phyloP scores from a whole-genome alignment of 371 early-diverging fungal species.

The Circinella minor region DNA sequence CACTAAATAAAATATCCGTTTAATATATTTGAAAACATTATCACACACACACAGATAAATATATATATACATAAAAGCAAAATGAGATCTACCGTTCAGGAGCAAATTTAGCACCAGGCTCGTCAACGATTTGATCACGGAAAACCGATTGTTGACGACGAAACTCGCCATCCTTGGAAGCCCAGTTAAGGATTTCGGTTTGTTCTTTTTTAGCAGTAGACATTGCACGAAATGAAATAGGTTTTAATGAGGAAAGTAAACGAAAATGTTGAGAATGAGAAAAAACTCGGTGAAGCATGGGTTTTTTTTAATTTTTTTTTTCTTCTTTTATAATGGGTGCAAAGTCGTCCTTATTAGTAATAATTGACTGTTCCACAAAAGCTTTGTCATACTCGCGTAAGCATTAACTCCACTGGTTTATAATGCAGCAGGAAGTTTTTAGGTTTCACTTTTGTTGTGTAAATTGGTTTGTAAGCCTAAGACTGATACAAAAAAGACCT shows the following conservation, averaged over 20 bases:
- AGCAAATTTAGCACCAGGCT: slow-evolving; percentile 67
- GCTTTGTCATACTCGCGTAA: no score
- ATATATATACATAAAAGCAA: neutral
- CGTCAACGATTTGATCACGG: slow-evolving; percentile 68
- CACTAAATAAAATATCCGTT: slow-evolving; percentile 34
- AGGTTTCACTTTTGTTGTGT: no score
- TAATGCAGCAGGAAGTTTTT: no score
- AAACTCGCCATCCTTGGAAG: slow-evolving; percentile 84
- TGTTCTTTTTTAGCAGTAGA: slow-evolving; percentile 19
- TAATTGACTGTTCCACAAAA: no score
- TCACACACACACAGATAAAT: neutral
- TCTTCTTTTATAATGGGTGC: neutral
- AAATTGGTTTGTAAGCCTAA: no score
- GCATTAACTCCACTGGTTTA: no score
- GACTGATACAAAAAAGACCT: no score
- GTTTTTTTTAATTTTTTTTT: neutral
- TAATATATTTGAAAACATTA: no score
- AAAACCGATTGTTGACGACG: slow-evolving; percentile 85
- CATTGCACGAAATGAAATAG: slow-evolving; percentile 10
- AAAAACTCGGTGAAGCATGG: slow-evolving; percentile 4
- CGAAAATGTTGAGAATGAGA: slow-evolving; percentile 10
- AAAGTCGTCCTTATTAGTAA: no score
- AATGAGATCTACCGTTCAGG: slow-evolving; percentile 80
- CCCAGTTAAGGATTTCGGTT: slow-evolving; percentile 71
- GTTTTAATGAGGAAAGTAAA: neutral